These are phyloP conservation scores for Elongisporangium prolatum DNA, from an alignment of 352 stramenopile genomes.

Conservation along the genomic window DNA sequence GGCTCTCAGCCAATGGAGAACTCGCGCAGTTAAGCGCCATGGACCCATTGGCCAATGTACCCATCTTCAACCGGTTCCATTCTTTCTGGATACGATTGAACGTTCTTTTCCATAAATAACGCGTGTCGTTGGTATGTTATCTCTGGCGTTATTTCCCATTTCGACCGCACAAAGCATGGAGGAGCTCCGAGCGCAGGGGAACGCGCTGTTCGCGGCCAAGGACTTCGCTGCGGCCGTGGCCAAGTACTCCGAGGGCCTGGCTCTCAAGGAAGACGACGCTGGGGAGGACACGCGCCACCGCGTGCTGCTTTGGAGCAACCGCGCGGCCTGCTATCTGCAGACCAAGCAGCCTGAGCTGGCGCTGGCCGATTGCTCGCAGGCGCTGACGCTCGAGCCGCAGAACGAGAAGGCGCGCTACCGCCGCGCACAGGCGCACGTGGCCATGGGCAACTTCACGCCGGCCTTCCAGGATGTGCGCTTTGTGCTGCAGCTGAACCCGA, in stretches of 20 bases:
- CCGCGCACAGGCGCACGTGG: constrained; percentile 67
- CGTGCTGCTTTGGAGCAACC: constrained; percentile 73
- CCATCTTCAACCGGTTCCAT: neutral
- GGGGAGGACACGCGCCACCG: constrained; percentile 29
- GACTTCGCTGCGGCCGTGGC: constrained; percentile 46
- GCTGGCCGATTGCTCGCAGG: constrained; percentile 46
- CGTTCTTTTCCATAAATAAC: neutral
- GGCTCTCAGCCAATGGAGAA: neutral
- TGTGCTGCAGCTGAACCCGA: constrained; percentile 64
- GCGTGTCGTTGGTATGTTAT: neutral
- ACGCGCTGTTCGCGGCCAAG: constrained; percentile 73
- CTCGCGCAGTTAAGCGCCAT: neutral
- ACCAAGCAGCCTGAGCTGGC: constrained; percentile 53
- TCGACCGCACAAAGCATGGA: constrained; percentile 32
- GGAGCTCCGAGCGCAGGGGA: constrained; percentile 57
- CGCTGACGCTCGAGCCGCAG: constrained; percentile 34
- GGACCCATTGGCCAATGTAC: neutral
- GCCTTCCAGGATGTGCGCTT: constrained; percentile 69
- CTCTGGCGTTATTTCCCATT: neutral
- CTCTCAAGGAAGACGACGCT: constrained; percentile 10
- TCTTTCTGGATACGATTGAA: neutral
- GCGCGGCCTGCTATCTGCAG: constrained; percentile 66
- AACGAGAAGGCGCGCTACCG: constrained; percentile 82
- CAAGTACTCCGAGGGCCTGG: constrained; percentile 66
- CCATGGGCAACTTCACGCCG: constrained; percentile 54